Conservation (phyloP, 441 rosid species). For the Kokia cookei region DNA sequence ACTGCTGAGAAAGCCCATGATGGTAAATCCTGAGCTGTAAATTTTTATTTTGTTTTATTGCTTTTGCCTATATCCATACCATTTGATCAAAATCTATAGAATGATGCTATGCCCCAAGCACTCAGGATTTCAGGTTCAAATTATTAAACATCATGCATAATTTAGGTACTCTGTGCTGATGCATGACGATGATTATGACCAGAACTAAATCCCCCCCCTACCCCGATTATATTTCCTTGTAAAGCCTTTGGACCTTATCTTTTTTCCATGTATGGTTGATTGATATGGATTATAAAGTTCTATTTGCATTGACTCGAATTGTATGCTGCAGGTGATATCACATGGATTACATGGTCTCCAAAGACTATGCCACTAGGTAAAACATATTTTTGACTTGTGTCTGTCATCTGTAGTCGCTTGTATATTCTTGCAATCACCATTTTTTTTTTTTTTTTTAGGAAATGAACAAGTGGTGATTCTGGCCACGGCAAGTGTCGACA, state of each 20-base stretch:
- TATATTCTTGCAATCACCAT: background rate
- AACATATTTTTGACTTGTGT: background rate
- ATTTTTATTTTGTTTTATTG: background rate
- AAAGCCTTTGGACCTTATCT: background rate
- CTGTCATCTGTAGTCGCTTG: conserved; percentile 1
- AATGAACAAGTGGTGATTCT: conserved; percentile 39
- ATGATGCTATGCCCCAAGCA: background rate
- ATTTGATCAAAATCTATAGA: background rate
- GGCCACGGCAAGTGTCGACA: conserved; percentile 80
- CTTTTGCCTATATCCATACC: background rate
- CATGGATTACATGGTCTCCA: conserved; percentile 79
- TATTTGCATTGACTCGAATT: background rate
- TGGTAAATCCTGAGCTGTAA: conserved; percentile 34
- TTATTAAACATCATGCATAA: background rate
- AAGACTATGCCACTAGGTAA: conserved; percentile 60
- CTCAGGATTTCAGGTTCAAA: background rate
- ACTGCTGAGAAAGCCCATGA: conserved; percentile 88
- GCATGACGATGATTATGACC: background rate
- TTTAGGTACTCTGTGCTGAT: background rate
- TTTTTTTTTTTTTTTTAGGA: conserved; percentile 38
- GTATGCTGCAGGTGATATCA: conserved; percentile 64
- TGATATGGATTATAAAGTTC: background rate
- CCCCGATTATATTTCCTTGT: background rate
- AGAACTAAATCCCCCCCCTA: background rate
- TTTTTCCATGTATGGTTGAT: background rate